Evolutionary conservation across 2,329 filamentous ascomycete genomes (phyloP).

Genomic region (Fusarium sp.): DNA sequence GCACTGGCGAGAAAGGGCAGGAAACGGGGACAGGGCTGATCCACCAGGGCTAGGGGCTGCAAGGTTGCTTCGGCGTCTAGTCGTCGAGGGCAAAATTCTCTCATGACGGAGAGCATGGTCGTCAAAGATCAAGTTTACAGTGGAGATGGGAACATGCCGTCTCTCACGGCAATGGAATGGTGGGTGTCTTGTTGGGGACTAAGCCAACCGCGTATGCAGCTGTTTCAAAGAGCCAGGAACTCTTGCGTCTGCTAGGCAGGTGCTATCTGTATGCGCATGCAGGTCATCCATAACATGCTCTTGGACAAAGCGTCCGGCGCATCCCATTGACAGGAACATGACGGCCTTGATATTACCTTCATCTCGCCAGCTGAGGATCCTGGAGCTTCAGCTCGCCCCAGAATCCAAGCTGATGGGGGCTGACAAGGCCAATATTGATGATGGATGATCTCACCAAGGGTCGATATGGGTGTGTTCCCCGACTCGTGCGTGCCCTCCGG

Average conservation of each 20-base stretch:
- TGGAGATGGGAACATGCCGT: slow-evolving; percentile 30
- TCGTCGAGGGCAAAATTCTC: slow-evolving; percentile 10
- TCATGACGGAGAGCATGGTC: slow-evolving; percentile 10
- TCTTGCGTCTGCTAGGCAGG: slow-evolving; percentile 37
- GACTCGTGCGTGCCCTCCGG: slow-evolving; percentile 31
- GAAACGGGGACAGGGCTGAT: slow-evolving; percentile 23
- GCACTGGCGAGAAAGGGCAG: slow-evolving; percentile 25
- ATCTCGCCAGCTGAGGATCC: slow-evolving; percentile 44
- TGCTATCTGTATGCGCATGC: slow-evolving; percentile 41
- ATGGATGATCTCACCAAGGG: slow-evolving; percentile 36
- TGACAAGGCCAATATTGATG: slow-evolving; percentile 25
- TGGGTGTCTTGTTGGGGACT: slow-evolving; percentile 36
- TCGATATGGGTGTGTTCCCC: slow-evolving; percentile 38
- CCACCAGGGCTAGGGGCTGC: not conserved
- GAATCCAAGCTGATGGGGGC: slow-evolving; percentile 10
- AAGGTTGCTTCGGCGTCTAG: slow-evolving; percentile 14
- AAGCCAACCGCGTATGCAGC: slow-evolving; percentile 40
- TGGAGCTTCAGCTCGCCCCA: slow-evolving; percentile 41
- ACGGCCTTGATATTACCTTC: slow-evolving; percentile 40
- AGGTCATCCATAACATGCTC: slow-evolving; percentile 40
- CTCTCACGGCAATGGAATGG: slow-evolving; percentile 26
- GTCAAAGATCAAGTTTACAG: slow-evolving; percentile 17
- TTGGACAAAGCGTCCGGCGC: slow-evolving; percentile 37
- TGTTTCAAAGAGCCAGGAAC: slow-evolving; percentile 38
- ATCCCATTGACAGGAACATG: slow-evolving; percentile 42